Percentiles rank a stretch among this genome's conserved stretches.
Conservation (phyloP, 305 asterid genomes). For the Fraxinus greggii region DNA sequence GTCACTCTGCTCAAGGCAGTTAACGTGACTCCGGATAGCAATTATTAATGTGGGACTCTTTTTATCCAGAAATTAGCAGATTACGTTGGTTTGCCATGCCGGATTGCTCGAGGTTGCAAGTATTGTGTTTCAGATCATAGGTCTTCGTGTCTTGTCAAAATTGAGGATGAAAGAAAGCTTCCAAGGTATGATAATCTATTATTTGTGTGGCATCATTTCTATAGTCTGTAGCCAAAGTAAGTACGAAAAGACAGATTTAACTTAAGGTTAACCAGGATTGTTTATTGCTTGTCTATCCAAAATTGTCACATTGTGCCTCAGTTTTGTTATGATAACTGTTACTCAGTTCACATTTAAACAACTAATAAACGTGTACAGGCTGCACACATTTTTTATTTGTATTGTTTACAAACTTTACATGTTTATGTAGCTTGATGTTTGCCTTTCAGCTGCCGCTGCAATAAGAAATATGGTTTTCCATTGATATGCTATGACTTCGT, state of each 20-base stretch:
- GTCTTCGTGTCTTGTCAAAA: constrained; percentile 81
- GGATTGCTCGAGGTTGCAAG: constrained; percentile 93
- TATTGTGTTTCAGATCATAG: constrained; percentile 85
- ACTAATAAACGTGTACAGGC: background rate
- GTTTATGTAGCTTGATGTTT: background rate
- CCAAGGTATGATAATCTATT: constrained; percentile 47
- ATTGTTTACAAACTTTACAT: background rate
- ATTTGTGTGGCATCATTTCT: background rate
- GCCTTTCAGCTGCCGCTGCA: background rate
- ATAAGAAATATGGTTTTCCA: background rate
- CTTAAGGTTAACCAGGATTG: background rate
- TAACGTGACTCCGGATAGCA: background rate
- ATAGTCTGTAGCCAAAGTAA: background rate
- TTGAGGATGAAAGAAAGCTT: constrained; percentile 64
- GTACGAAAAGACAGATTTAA: background rate
- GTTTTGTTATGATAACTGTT: background rate
- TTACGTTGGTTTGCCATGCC: constrained; percentile 93
- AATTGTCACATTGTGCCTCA: background rate
- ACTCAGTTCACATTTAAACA: background rate
- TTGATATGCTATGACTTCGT: background rate
- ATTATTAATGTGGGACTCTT: constrained; percentile 22
- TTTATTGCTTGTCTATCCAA: background rate
- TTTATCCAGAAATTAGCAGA: constrained; percentile 84
- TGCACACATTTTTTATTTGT: background rate
- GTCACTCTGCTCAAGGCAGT: background rate